These are phyloP conservation scores for carrot (Daucus carota) DNA, from an alignment of 129 eudicot genomes.

Conservation along the genomic window DNA sequence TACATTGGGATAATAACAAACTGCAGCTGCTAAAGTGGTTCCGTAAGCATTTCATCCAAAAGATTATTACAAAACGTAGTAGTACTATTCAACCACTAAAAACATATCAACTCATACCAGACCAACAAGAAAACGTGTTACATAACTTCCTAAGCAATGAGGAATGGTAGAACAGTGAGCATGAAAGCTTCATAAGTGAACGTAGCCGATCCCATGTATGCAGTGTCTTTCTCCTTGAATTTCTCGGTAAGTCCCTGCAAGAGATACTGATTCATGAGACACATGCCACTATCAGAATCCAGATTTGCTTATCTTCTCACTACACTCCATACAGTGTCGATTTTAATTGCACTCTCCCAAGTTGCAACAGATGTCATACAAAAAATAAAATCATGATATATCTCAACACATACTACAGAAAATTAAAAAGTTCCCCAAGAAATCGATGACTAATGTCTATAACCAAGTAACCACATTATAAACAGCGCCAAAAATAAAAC, in stretches of 20 bases:
- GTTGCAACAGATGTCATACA: neutral
- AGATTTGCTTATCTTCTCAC: neutral
- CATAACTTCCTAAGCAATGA: slow-evolving; percentile 46
- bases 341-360: neutral
- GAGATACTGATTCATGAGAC: slow-evolving; percentile 10
- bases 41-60: neutral
- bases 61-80: slow-evolving; percentile 1
- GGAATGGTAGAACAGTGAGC: slow-evolving; percentile 83
- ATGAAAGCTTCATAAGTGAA: slow-evolving; percentile 79
- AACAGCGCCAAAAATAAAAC: neutral
- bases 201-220: slow-evolving; percentile 71
- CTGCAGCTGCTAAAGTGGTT: neutral
- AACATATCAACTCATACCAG: neutral
- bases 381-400: neutral
- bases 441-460: neutral
- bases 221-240: slow-evolving; percentile 85
- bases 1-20: neutral
- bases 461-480: neutral
- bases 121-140: neutral
- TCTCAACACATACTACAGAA: neutral
- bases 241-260: slow-evolving; percentile 90
- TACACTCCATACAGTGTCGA: neutral
- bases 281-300: neutral
- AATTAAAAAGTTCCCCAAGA: neutral
- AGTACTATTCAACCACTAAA: neutral